These are phyloP conservation scores for Laetiporus sulphureus DNA, from an alignment of 1,284 basidiomycete species.

Conservation along the genomic window DNA sequence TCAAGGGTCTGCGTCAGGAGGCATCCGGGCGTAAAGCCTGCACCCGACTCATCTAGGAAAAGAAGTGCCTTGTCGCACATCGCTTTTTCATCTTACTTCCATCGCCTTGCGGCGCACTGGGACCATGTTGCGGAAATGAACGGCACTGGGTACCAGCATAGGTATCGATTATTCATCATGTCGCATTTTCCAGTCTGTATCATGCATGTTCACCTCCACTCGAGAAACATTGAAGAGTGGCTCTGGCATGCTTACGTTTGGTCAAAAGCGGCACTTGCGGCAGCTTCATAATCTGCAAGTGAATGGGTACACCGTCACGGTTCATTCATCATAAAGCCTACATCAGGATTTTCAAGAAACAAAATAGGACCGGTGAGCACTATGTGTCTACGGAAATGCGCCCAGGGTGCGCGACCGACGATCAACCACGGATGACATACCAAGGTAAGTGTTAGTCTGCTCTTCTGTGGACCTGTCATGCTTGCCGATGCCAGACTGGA, in stretches of 20 bases:
- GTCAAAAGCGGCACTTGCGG: slow-evolving; percentile 51
- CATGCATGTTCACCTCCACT: slow-evolving; percentile 1
- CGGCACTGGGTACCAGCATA: slow-evolving; percentile 38
- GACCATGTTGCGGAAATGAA: slow-evolving; percentile 40
- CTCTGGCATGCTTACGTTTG: slow-evolving; percentile 36
- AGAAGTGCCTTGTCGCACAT: slow-evolving; percentile 1
- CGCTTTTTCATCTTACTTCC: slow-evolving; percentile 41
- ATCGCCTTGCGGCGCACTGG: slow-evolving; percentile 63
- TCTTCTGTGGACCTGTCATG: not conserved
- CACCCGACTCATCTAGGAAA: slow-evolving; percentile 53
- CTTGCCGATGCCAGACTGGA: not conserved
- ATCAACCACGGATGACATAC: slow-evolving; percentile 8
- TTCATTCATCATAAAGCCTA: no score
- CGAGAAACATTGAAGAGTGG: not conserved
- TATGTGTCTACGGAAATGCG: no score
- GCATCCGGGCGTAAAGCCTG: slow-evolving; percentile 39
- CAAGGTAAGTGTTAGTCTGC: slow-evolving; percentile 12
- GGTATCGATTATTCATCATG: slow-evolving; percentile 39
- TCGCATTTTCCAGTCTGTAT: slow-evolving; percentile 35
- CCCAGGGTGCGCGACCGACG: no score
- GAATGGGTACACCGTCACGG: not conserved
- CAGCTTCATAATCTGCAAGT: slow-evolving; percentile 37
- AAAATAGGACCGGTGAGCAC: no score
- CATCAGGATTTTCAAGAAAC: no score
- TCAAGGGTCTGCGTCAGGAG: slow-evolving; percentile 12